Conservation (phyloP, 768 basidiomycete genomes). For the Boletus bicolor region DNA sequence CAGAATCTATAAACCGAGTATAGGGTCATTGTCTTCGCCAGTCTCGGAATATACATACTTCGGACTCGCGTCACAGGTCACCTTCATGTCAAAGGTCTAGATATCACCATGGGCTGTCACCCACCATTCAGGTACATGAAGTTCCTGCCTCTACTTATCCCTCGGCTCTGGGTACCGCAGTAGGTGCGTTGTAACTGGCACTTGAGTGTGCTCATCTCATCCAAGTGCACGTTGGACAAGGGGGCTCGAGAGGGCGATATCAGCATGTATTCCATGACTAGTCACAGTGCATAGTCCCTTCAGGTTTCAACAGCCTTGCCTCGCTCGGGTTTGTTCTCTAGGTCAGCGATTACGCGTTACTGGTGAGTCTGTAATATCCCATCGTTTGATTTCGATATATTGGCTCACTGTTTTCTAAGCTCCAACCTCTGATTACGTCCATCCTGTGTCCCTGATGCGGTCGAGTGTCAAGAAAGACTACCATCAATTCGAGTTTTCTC, state of each 20-base stretch:
- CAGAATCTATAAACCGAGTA: neutral
- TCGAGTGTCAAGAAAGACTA: neutral
- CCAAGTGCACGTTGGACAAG: neutral
- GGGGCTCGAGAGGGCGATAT: too few relatives aligned
- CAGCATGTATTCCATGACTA: neutral
- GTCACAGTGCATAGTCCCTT: too few relatives aligned
- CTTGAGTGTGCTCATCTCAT: neutral
- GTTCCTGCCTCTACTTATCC: neutral
- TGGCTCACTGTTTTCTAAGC: neutral
- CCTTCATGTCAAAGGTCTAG: neutral
- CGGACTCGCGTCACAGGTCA: neutral
- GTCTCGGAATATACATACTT: neutral
- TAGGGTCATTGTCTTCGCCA: too few relatives aligned
- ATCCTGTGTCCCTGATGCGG: neutral
- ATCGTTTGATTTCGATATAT: neutral
- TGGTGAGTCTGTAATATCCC: neutral
- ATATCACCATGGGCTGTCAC: neutral
- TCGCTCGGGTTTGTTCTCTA: neutral
- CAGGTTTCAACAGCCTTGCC: neutral
- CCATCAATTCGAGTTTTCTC: neutral
- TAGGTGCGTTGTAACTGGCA: neutral
- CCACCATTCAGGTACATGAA: neutral
- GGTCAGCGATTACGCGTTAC: neutral
- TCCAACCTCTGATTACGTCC: neutral
- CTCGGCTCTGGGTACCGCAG: neutral